Evolutionary conservation across 1,139 yeast genomes (phyloP), one percentile per base, ranked within the genome.

Genomic region (Diutina mesorugosa): DNA sequence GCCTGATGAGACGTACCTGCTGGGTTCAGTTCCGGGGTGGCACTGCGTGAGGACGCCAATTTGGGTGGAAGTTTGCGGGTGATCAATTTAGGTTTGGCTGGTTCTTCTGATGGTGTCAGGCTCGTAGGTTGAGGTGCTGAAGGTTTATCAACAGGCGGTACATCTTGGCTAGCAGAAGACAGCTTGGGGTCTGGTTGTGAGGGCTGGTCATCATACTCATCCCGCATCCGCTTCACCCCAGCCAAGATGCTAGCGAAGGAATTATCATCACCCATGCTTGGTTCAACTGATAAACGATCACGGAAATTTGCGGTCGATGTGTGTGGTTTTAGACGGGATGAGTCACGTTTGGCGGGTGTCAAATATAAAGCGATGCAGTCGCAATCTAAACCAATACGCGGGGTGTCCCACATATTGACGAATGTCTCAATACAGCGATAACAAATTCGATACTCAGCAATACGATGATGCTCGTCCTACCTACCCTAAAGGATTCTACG

Each of bases 211-310:
- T 30, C 48, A 16, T 46, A 26, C 10, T 29, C 30, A 6, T 74
- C 74, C 58, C 78, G 67, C 70, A 83, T 74, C 55, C 77, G 75
- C 64, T 78, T 72, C 1, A 83, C 87, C 21, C 85, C 86, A 1
- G 83, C 87, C 54, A 84, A 66, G 47, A 84, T 81, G 63, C 85
- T 81, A 54, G 83, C 80, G 66, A 83, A 84, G 1, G 89, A 84
- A 16, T 12, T 38, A 12, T 32, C 32, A 16, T 50, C 28, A 10
- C 41, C 26, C 45, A 29, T 47, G 51, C 6, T 46, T 18, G 50
- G 26, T 45, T n/a, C 47, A 45, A 12, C 16, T 45, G 21, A n/a
- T n/a, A 5, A 8, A 35, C n/a, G 41, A 35, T 10, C n/a, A 35
- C 41, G 14, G 41, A 12, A 8, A n/a, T 6, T 10, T 6, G 41